Evolutionary conservation across 2,329 filamentous ascomycete species (phyloP), one percentile per base, ranked within the genome.

Genomic region (Onygenales sp.): DNA sequence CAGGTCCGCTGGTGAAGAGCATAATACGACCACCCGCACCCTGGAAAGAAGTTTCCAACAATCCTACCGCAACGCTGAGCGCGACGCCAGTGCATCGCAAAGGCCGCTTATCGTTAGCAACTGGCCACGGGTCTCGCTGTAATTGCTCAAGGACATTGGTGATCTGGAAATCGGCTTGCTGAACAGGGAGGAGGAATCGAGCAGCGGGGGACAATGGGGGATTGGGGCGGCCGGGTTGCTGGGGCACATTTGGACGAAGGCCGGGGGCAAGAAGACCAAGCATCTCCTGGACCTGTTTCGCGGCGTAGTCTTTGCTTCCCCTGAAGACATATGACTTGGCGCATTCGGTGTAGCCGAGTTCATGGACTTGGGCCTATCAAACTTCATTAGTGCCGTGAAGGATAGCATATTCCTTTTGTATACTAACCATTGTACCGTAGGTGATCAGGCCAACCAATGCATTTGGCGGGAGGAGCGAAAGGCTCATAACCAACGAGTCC

Each of bases 241-340:
- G 84, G 55, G 82, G 82, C 71, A 87, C 82, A 66, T 80, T 74
- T 42, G 90, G 89, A 59, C 93, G 84, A 58, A 89, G 70, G 37
- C 83, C 83, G 27, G 87, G 77, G 17, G 86, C 81, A 47, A 85
- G 78, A 52, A 96, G 78, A 32, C 91, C 93, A 49, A 98, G 84
- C 93, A 98, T 98, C 67, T 98, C 93, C 71, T 97, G 92, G n/a
- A 98, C 90, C 69, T 97, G 91, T 75, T 97, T 97, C 52, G 91
- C 88, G n/a, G 85, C 81, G 70, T 98, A 98, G 65, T 98, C 93
- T 77, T 97, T 98, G 77, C 85, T 96, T 40, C 93, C 93, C 53
- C 92, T 84, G 79, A 98, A 98, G 42, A 98, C 93, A 65, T 96
- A 98, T 5, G 92, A 96, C 74, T 97, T 98, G 59, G 93, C 89